phyloP scores from a whole-genome alignment of 179 eudicot genomes.

The Silene coronaria region DNA sequence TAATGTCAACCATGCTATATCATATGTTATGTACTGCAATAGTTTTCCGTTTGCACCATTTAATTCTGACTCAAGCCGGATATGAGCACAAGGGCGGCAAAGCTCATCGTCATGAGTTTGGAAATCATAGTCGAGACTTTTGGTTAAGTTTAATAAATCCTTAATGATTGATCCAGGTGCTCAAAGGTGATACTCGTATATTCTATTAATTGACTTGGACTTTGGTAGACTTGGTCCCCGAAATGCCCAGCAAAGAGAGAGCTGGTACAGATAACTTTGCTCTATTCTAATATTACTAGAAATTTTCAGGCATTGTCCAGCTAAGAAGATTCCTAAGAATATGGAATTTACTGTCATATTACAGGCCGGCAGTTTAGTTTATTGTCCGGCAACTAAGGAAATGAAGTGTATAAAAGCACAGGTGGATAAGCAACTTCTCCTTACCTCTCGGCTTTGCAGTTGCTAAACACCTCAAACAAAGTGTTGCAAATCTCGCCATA shows the following conservation, averaged over 20 bases:
- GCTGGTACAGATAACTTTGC: neutral
- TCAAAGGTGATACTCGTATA: neutral
- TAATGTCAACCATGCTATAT: too few relatives aligned
- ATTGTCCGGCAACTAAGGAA: neutral
- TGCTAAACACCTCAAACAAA: neutral
- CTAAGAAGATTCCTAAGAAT: conserved; percentile 1
- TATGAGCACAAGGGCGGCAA: neutral
- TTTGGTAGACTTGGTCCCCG: neutral
- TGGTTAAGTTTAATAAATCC: neutral
- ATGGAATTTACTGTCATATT: neutral
- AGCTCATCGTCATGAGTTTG: neutral
- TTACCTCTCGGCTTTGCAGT: conserved; percentile 19
- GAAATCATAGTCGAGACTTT: neutral
- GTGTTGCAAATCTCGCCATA: neutral
- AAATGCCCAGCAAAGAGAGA: neutral
- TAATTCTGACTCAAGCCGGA: neutral
- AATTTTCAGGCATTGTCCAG: neutral
- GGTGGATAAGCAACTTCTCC: neutral
- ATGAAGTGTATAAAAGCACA: conserved; percentile 19
- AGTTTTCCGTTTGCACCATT: too few relatives aligned
- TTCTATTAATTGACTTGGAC: neutral
- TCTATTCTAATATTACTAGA: neutral
- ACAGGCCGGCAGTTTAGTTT: neutral
- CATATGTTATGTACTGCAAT: too few relatives aligned
- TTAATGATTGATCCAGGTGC: neutral